Evolutionary conservation across 371 early-diverging fungal genomes (phyloP).

Genomic region (Conidiobolus incongruus): DNA sequence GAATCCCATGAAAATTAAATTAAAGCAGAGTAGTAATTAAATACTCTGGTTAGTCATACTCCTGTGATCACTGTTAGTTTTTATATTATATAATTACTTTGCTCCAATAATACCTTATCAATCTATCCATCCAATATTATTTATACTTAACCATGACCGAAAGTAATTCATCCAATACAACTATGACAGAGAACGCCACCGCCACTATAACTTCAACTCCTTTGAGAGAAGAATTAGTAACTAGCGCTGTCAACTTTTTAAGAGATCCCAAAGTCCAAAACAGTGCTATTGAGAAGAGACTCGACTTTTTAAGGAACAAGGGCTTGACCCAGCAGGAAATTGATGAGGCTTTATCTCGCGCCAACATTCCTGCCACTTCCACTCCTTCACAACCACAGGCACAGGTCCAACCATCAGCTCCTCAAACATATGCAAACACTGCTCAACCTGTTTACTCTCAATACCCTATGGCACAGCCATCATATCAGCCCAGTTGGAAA

Average conservation of each 20-base stretch:
- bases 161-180: too few species aligned
- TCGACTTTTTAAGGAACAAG: constrained; percentile 86
- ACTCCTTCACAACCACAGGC: constrained; percentile 8
- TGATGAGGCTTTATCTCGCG: constrained; percentile 61
- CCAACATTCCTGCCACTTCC: constrained; percentile 12
- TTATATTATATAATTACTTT: too few species aligned
- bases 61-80: too few species aligned
- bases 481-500: constrained; percentile 64
- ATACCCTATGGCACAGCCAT: constrained; percentile 13
- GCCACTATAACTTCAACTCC: too few species aligned
- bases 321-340: constrained; percentile 87
- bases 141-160: too few species aligned
- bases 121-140: too few species aligned
- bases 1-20: too few species aligned
- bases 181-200: too few species aligned
- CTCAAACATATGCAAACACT: constrained; percentile 11
- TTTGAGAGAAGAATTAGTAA: constrained; percentile 49
- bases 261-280: constrained; percentile 78
- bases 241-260: constrained; percentile 76
- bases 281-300: constrained; percentile 66
- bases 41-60: too few species aligned
- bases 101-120: too few species aligned
- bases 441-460: constrained; percentile 14
- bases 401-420: constrained; percentile 5
- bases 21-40: too few species aligned